phyloP scores from a whole-genome alignment of 139 green algal genomes.

The Chlamydomonas sp. region DNA sequence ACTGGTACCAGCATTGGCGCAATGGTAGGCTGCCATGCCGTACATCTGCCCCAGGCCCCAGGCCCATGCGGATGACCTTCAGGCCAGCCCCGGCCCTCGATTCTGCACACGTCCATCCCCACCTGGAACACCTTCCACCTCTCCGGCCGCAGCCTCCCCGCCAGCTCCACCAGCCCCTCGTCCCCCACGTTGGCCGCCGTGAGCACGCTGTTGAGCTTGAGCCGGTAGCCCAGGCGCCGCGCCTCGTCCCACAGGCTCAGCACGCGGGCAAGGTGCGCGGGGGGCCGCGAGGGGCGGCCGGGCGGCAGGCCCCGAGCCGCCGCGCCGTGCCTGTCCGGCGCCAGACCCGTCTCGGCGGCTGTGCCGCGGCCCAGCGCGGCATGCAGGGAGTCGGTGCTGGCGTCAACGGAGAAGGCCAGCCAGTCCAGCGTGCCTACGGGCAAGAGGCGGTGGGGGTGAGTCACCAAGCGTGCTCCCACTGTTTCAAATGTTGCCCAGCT shows the following conservation, averaged over 20 bases:
- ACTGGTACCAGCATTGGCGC: too few species aligned
- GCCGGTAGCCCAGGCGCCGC: conserved; percentile 29
- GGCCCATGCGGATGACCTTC: too few species aligned
- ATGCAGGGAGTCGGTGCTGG: conserved; percentile 24
- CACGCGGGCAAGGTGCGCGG: conserved; percentile 10
- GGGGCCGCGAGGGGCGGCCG: neutral
- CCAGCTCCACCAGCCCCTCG: conserved; percentile 20
- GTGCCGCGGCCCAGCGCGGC: conserved; percentile 21
- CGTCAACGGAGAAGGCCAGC: conserved; percentile 28
- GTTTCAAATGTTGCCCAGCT: too few species aligned
- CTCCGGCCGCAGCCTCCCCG: conserved; percentile 27
- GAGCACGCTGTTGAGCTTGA: conserved; percentile 51
- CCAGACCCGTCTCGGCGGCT: neutral
- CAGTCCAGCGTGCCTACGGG: conserved; percentile 10
- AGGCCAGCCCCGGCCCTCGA: neutral
- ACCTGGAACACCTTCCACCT: conserved; percentile 50
- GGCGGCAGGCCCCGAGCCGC: neutral
- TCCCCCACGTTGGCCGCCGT: conserved; percentile 24
- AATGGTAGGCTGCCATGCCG: too few species aligned
- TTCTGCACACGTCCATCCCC: neutral
- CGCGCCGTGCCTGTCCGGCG: neutral
- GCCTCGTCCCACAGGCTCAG: conserved; percentile 20
- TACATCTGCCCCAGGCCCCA: too few species aligned
- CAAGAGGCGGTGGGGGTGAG: too few species aligned
- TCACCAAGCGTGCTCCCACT: too few species aligned